phyloP scores from a whole-genome alignment of 2,329 filamentous ascomycete species.

The Beauveria pseudobassiana region DNA sequence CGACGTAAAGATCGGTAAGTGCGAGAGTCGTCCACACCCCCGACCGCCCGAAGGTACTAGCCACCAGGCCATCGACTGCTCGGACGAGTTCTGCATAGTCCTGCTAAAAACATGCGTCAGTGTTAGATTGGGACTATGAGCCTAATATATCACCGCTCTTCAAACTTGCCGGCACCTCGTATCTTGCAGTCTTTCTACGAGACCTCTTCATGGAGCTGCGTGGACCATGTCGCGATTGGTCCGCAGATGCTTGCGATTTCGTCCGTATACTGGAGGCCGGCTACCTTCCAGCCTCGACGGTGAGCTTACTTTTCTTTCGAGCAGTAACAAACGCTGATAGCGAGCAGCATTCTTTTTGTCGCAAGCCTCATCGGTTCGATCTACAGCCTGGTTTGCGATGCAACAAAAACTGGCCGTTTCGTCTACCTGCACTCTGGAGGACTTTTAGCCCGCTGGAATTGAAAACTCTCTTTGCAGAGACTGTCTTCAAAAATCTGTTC shows the following conservation, averaged over 20 bases:
- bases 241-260: neutral
- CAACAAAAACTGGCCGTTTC: neutral
- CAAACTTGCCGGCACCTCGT: neutral
- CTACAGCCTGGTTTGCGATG: neutral
- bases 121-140: neutral
- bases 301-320: neutral
- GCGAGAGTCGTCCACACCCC: too few species aligned
- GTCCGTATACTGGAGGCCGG: neutral
- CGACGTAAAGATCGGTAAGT: neutral
- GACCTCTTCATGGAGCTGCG: neutral
- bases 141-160: neutral
- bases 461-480: too few species aligned
- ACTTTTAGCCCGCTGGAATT: too few species aligned
- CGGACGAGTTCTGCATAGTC: neutral
- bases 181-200: neutral
- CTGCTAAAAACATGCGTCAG: neutral
- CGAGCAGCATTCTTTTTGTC: neutral
- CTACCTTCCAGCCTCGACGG: neutral
- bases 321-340: neutral
- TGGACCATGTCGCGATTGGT: neutral
- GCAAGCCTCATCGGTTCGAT: neutral
- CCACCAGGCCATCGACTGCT: neutral
- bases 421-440: too few species aligned
- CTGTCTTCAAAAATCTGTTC: too few species aligned
- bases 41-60: neutral